Percentiles rank a stretch among this genome's conserved stretches.
phyloP scores from a whole-genome alignment of 371 early-diverging fungal species.

The Mucor plumbeus region DNA sequence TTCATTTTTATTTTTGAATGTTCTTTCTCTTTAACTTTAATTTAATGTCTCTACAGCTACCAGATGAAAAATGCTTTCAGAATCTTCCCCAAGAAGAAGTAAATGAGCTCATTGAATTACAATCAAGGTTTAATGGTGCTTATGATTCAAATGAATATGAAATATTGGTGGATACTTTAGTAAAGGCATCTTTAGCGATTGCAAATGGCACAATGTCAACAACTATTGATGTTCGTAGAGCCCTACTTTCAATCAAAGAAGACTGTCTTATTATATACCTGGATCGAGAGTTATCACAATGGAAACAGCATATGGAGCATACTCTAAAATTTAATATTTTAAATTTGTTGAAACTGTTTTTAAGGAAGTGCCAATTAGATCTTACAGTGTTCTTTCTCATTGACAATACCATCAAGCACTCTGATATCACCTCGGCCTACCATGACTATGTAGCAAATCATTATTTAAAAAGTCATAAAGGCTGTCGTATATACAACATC shows the following conservation, averaged over 20 bases:
- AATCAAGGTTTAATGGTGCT: background rate
- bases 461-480: slow-evolving; percentile 1
- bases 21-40: background rate
- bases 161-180: background rate
- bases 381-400: slow-evolving; percentile 8
- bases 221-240: background rate
- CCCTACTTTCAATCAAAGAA: background rate
- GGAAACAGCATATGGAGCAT: background rate
- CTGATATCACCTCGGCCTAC: background rate
- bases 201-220: background rate
- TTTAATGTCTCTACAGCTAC: background rate
- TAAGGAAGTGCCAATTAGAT: background rate
- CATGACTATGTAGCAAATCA: background rate
- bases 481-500: background rate
- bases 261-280: background rate
- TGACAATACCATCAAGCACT: slow-evolving; percentile 4
- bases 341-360: background rate
- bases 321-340: background rate
- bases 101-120: background rate
- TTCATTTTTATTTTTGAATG: background rate
- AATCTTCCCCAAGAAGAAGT: background rate
- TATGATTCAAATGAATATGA: background rate
- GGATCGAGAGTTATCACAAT: background rate
- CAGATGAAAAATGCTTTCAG: slow-evolving; percentile 5
- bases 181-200: slow-evolving; percentile 4